Evolutionary conservation across 306 rosid genomes (phyloP).

Genomic region (Cucurbita moschata): DNA sequence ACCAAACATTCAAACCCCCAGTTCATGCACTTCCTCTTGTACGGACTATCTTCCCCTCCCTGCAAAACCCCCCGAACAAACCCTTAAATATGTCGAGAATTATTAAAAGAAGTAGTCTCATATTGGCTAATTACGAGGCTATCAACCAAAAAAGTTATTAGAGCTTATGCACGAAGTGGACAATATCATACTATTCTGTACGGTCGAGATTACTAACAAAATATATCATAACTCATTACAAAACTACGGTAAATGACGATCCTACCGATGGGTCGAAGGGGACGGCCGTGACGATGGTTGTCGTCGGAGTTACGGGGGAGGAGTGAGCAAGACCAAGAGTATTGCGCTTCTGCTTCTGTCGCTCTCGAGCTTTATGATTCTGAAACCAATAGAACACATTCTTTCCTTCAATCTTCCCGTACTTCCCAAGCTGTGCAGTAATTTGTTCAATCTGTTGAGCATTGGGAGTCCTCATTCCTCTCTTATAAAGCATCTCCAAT

Average conservation of each 20-base stretch:
- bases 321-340: conserved; percentile 44
- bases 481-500: conserved; percentile 69
- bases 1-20: conserved; percentile 58
- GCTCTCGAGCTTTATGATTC: conserved; percentile 90
- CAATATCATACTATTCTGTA: too few relatives aligned
- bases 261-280: conserved; percentile 6
- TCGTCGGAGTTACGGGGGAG: conserved; percentile 35
- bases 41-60: conserved; percentile 52
- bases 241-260: background rate
- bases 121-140: too few relatives aligned
- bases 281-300: conserved; percentile 9
- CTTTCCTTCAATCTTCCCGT: conserved; percentile 95
- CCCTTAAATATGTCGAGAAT: too few relatives aligned
- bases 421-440: conserved; percentile 59
- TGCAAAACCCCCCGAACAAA: conserved; percentile 5
- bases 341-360: conserved; percentile 83
- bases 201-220: too few relatives aligned
- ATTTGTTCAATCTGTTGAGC: conserved; percentile 87
- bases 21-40: conserved; percentile 57
- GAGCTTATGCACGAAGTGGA: too few relatives aligned
- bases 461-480: conserved; percentile 91
- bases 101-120: too few relatives aligned
- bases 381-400: conserved; percentile 98
- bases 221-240: background rate
- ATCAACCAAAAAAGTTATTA: too few relatives aligned